These are phyloP conservation scores for Tetramitus jugosus DNA, from an alignment of 208 protist genomes.

Conservation along the genomic window DNA sequence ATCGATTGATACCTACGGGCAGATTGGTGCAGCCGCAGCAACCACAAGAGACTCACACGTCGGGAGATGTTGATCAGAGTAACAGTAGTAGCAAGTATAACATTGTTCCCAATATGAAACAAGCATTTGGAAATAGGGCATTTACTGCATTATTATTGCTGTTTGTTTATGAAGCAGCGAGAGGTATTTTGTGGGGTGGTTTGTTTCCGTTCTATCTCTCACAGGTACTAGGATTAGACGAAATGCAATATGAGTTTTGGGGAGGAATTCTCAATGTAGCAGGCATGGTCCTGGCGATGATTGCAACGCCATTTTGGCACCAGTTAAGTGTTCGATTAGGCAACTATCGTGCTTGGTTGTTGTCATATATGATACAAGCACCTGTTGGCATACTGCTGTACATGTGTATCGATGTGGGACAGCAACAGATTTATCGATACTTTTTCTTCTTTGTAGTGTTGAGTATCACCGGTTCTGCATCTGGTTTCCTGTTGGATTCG, in stretches of 20 bases:
- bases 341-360: background rate
- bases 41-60: no score
- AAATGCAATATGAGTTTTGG: background rate
- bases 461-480: background rate
- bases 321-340: background rate
- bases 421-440: background rate
- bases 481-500: background rate
- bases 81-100: no score
- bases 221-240: background rate
- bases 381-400: constrained; percentile 1
- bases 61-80: no score
- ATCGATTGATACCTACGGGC: no score
- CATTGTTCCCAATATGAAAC: no score
- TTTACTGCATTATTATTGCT: background rate
- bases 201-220: background rate
- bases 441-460: background rate
- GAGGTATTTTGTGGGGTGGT: constrained; percentile 16
- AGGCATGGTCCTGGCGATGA: background rate
- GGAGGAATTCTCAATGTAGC: background rate
- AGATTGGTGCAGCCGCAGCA: no score
- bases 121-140: constrained; percentile 7
- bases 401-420: background rate
- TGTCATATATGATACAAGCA: background rate
- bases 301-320: background rate
- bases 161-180: background rate